Percentiles rank a stretch among this genome's conserved stretches.
Conservation (phyloP, 139 green algal species). For the Micromonas pusilla region DNA sequence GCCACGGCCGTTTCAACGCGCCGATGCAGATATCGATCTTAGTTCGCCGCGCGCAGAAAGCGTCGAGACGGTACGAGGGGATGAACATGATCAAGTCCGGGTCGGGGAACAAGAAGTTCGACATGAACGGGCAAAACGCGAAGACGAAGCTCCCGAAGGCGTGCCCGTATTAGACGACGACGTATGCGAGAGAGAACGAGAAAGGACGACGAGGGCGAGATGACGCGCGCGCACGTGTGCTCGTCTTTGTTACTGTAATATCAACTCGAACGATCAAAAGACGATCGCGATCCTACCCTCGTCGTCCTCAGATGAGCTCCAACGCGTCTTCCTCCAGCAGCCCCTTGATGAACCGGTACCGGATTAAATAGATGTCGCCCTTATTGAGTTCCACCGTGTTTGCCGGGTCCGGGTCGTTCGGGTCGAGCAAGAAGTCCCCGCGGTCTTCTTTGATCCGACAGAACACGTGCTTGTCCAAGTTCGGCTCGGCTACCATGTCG, state of each 20-base stretch:
- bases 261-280: not conserved
- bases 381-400: not conserved
- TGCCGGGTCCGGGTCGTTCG: not conserved
- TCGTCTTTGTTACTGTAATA: not conserved
- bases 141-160: slow-evolving; percentile 24
- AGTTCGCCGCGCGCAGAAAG: not conserved
- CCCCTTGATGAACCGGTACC: not conserved
- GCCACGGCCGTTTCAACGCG: not conserved
- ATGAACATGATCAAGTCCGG: not conserved
- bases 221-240: not conserved
- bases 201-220: no score
- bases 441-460: not conserved
- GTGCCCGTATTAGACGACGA: slow-evolving; percentile 13
- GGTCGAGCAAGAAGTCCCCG: not conserved
- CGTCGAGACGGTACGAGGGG: not conserved
- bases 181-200: not conserved
- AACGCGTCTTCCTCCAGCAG: not conserved
- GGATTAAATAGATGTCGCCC: not conserved
- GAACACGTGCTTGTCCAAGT: slow-evolving; percentile 15
- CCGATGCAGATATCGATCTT: slow-evolving; percentile 1
- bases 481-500: slow-evolving; percentile 2
- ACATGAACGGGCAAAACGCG: slow-evolving; percentile 20
- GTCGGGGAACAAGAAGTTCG: slow-evolving; percentile 22
- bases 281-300: no score
- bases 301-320: not conserved